A percentile compares a stretch with the other conserved stretches of the same genome.
These are phyloP conservation scores for Cudoniella acicularis DNA, from an alignment of 495 filamentous ascomycete species.

Conservation along the genomic window DNA sequence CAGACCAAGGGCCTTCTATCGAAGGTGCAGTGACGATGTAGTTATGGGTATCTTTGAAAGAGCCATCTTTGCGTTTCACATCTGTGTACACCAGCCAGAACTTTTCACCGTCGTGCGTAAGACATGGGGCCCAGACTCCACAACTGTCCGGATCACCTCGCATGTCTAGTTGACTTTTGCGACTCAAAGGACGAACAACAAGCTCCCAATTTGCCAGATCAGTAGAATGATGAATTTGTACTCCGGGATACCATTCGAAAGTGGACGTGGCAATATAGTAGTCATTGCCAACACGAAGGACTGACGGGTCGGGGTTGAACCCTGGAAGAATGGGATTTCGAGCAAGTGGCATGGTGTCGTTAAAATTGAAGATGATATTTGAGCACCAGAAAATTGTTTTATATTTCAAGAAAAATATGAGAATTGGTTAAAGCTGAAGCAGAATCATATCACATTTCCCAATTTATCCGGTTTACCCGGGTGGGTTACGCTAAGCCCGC, in stretches of 20 bases:
- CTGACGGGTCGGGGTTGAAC: conserved; percentile 17
- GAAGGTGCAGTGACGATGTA: conserved; percentile 29
- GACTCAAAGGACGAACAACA: not conserved
- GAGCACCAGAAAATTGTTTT: too few relatives aligned
- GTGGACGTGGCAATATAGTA: conserved; percentile 64
- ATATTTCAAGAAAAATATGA: too few relatives aligned
- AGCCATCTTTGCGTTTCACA: conserved; percentile 53
- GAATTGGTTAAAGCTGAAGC: too few relatives aligned
- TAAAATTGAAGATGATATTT: too few relatives aligned
- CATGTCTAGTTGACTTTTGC: conserved; percentile 5
- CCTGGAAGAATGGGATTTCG: conserved; percentile 16
- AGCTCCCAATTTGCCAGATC: conserved; percentile 58
- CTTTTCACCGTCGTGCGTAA: conserved; percentile 52
- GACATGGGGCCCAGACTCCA: conserved; percentile 61
- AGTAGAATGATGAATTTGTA: conserved; percentile 55
- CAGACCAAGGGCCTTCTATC: conserved; percentile 31
- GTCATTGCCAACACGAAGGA: conserved; percentile 29
- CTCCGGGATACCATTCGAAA: conserved; percentile 60
- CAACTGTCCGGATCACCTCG: conserved; percentile 38
- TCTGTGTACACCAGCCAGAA: conserved; percentile 57
- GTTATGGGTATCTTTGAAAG: conserved; percentile 49
- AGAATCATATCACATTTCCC: too few relatives aligned
- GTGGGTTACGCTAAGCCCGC: too few relatives aligned
- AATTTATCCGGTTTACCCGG: too few relatives aligned
- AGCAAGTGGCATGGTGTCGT: conserved; percentile 11